Conservation (phyloP, 176 grass and related monocot species). For the Cocos nucifera region DNA sequence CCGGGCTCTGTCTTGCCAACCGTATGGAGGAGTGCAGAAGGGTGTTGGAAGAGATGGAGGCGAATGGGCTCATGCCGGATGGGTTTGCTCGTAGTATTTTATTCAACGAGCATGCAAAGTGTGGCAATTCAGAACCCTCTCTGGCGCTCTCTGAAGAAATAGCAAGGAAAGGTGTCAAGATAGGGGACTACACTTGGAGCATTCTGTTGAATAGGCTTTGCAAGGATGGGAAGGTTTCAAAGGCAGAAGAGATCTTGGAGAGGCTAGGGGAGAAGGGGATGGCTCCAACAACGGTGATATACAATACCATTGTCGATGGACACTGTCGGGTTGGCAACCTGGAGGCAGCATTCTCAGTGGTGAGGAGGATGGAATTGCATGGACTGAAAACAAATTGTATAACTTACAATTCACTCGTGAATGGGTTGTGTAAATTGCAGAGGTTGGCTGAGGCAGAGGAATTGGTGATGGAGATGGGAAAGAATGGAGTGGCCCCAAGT, state of each 20-base stretch:
- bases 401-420: conserved; percentile 52
- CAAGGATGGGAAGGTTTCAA: conserved; percentile 38
- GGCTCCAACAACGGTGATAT: conserved; percentile 38
- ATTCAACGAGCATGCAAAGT: conserved; percentile 38
- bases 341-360: conserved; percentile 27
- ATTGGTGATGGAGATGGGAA: conserved; percentile 44
- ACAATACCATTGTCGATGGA: conserved; percentile 50
- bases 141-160: conserved; percentile 42
- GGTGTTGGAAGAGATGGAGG: conserved; percentile 47
- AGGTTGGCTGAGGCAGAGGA: conserved; percentile 29
- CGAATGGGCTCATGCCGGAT: conserved; percentile 24
- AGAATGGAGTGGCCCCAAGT: conserved; percentile 24
- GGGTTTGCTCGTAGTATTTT: conserved; percentile 46
- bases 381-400: conserved; percentile 33
- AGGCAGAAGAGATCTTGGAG: conserved; percentile 32
- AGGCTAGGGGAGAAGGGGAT: conserved; percentile 29
- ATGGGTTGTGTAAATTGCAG: conserved; percentile 40
- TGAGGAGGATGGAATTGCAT: conserved; percentile 35
- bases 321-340: conserved; percentile 37
- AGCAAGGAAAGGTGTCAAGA: conserved; percentile 36
- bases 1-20: conserved; percentile 35
- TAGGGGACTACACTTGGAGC: conserved; percentile 51
- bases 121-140: conserved; percentile 16
- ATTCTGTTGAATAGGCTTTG: conserved; percentile 56
- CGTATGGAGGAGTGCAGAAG: conserved; percentile 23